Evolutionary conservation across 192 early-diverging fungal genomes (phyloP).

Genomic region (Thoreauomyces humboldtii): DNA sequence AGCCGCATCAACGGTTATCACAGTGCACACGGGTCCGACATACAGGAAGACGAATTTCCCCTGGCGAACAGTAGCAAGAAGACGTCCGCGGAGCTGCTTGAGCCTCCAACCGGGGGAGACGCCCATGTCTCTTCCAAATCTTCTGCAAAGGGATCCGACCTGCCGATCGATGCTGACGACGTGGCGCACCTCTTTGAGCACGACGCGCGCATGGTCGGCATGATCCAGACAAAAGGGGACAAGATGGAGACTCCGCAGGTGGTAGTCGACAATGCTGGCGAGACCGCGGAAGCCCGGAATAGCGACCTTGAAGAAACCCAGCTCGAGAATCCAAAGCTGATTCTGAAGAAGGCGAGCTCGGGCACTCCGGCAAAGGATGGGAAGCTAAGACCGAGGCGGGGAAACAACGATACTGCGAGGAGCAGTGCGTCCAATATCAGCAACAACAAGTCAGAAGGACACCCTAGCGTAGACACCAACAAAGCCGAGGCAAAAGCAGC

Average conservation of each 20-base stretch:
- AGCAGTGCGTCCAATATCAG: no score
- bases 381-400: no score
- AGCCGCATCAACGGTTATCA: slow-evolving; percentile 52
- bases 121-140: slow-evolving; percentile 12
- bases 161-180: slow-evolving; percentile 26
- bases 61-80: slow-evolving; percentile 5
- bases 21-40: slow-evolving; percentile 56
- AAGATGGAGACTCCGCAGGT: no score
- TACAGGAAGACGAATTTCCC: slow-evolving; percentile 27
- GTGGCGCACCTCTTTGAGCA: slow-evolving; percentile 13
- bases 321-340: neutral
- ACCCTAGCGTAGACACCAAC: neutral
- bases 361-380: no score
- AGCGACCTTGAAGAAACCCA: no score
- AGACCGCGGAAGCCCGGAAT: no score
- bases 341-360: no score
- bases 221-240: slow-evolving; percentile 11
- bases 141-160: slow-evolving; percentile 15
- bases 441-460: neutral
- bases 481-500: neutral
- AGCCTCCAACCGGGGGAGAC: neutral
- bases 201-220: slow-evolving; percentile 21
- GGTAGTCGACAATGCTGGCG: no score
- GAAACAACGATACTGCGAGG: no score
- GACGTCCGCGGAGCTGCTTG: neutral